phyloP scores from a whole-genome alignment of 2,329 filamentous ascomycete genomes.

The Penicillium frequentans region DNA sequence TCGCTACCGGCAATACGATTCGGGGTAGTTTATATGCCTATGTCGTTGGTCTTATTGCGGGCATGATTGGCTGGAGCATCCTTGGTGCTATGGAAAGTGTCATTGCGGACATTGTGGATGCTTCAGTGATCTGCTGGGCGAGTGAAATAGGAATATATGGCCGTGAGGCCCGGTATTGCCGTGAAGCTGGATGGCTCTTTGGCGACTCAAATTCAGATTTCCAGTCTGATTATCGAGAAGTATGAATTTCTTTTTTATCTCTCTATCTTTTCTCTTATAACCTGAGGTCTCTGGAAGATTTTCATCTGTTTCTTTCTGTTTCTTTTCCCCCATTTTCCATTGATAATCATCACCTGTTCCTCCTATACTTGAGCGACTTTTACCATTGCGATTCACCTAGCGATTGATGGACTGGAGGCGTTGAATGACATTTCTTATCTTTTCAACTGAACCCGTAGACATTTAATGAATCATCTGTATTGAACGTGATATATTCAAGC shows the following conservation, averaged over 20 bases:
- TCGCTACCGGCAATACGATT: conserved; percentile 48
- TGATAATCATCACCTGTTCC: background rate
- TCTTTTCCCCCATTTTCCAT: background rate
- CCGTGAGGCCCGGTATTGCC: conserved; percentile 72
- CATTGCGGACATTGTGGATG: conserved; percentile 82
- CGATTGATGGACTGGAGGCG: background rate
- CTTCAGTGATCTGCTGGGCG: conserved; percentile 88
- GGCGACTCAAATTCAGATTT: conserved; percentile 52
- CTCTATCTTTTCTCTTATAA: background rate
- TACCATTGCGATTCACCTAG: conserved; percentile 3
- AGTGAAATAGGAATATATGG: conserved; percentile 73
- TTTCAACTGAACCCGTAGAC: background rate
- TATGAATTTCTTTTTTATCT: conserved; percentile 4
- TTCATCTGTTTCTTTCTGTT: background rate
- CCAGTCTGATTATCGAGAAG: conserved; percentile 17
- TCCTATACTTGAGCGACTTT: conserved; percentile 6
- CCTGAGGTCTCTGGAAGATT: background rate
- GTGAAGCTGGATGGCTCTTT: conserved; percentile 87
- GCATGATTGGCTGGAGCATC: conserved; percentile 92
- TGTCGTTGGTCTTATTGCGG: conserved; percentile 86
- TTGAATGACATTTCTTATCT: background rate
- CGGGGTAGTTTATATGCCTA: conserved; percentile 91
- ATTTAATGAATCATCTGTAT: conserved; percentile 5
- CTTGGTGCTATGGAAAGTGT: conserved; percentile 89
- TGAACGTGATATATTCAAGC: conserved; percentile 18